Evolutionary conservation across 768 basidiomycete species (phyloP), one percentile per base, ranked within the genome.

Genomic region (Tephrocybe sp.): DNA sequence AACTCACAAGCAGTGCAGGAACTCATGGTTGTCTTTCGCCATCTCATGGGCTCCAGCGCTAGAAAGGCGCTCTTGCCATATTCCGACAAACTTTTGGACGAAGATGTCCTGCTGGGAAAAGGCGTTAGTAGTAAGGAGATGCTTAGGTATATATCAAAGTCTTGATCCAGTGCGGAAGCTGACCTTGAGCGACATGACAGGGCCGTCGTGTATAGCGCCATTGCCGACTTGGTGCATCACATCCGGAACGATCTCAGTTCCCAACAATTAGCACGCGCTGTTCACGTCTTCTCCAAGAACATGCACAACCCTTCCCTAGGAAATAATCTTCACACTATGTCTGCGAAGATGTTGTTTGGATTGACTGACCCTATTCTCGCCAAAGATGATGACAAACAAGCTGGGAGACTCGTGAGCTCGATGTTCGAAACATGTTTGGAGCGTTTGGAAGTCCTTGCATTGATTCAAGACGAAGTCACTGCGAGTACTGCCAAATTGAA

Each of bases 191-290:
- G 41, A 44, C n/a, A 54, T 53, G 15, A 13, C 59, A 89, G 91
- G 46, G 82, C 89, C 1, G 79, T 84, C 32, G 88, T 90, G 2
- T 95, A 93, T 68, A 87, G 85, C 51, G 87, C 91, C 39, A 82
- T 96, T 5, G 93, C 93, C 26, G 97, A 99, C 67, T 78, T 98
- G 9, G 86, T 97, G 47, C 94, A 98, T 62, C 92, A 97, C 61
- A 79, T 95, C 49, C 87, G 92, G 43, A 76, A 73, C 37, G 94
- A 98, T 16, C 80, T 98, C 31, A 82, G 83, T 2, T 74, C 86
- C 4, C 66, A 79, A 8, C 94, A 96, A 60, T 73, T 98, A 16
- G 75, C 82, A 4, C 81, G 82, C 15, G 82, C 96, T 49, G 83
- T 93, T 21, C 83, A 88, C 58, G 82, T 90, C 45, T 97, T 91